Base-by-base conservation (phyloP, 192 early-diverging fungal species). In the Umbelopsis vinacea region DNA sequence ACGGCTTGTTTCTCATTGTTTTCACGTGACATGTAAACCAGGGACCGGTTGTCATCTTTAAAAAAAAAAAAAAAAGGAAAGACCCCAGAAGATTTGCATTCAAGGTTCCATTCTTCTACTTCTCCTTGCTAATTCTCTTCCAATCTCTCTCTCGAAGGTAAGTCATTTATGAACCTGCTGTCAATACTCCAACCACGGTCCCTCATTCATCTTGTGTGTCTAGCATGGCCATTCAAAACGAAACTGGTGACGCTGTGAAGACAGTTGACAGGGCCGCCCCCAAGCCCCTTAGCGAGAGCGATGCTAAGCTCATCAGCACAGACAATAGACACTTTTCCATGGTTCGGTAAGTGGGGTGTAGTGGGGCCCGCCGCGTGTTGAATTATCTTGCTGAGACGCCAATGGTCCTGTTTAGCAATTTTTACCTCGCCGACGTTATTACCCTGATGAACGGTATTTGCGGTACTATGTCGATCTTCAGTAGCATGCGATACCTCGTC, bases 381-480 rank as follows among this genome's bases (percentile, higher is more conserved):
- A 4, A 43, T 23, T 2, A 17, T 6, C 4, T 17, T 23, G 45
- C 40, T 17, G 17, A 4, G 15, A 23, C 40, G 33, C 6, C 53
- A 45, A 46, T 45, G 37, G 12, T 40, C 9, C 26, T 10, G 40
- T 10, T 4, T 48, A 86, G 85, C 73, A 86, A 86, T 69, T 94
- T 96, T 79, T 81, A 89, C 71, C 75, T 92, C 46, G 94, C 94
- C 0, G 94, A 96, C 76, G 82, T 91, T 71, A 90, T 96, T 52
- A 96, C 94, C 5, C 84, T 96, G 9, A 86, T 87, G 54, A 96
- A 95, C 83, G 90, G 89, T 22, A 88, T 89, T 23, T 95, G 91
- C 70, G 94, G 91, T 7, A 81, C 83, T 7, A 74, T 86, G 24
- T 88, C 90, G 50, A 86, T 93, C 55, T 87, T 91, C 74, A 88